phyloP scores from a whole-genome alignment of 208 protist species.

The Wallacemonas sp. region DNA sequence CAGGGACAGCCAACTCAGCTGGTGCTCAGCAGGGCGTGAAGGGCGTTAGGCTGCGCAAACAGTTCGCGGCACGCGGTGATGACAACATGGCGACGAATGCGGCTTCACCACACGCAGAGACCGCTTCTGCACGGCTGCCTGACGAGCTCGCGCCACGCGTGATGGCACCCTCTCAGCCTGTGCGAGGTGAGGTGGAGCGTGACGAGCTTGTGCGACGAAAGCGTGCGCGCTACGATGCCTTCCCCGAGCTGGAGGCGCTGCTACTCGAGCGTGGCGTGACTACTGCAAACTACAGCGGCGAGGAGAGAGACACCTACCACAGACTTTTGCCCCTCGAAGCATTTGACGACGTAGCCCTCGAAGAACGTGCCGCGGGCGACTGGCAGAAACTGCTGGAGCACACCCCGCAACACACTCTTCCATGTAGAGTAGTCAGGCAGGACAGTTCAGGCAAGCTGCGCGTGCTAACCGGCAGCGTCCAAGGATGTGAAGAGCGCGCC shows the following conservation, averaged over 20 bases:
- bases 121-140: no score
- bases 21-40: background rate
- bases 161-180: constrained; percentile 63
- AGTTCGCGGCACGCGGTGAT: background rate
- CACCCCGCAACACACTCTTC: constrained; percentile 31
- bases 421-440: constrained; percentile 42
- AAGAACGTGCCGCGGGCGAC: constrained; percentile 70
- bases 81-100: no score
- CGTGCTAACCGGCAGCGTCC: background rate
- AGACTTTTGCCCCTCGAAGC: constrained; percentile 87
- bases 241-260: constrained; percentile 52
- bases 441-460: constrained; percentile 4
- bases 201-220: constrained; percentile 83
- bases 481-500: background rate
- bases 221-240: constrained; percentile 56
- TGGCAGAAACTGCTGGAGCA: constrained; percentile 34
- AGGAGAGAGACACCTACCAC: constrained; percentile 37
- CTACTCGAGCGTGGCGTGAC: constrained; percentile 65
- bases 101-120: no score
- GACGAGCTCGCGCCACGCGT: constrained; percentile 85
- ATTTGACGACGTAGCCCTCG: constrained; percentile 92
- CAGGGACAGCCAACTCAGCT: background rate
- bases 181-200: constrained; percentile 80
- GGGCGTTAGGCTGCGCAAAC: background rate
- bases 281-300: no score